Base-by-base conservation (phyloP, 805 yeast species). In the Monosporozyma siamensis region DNA sequence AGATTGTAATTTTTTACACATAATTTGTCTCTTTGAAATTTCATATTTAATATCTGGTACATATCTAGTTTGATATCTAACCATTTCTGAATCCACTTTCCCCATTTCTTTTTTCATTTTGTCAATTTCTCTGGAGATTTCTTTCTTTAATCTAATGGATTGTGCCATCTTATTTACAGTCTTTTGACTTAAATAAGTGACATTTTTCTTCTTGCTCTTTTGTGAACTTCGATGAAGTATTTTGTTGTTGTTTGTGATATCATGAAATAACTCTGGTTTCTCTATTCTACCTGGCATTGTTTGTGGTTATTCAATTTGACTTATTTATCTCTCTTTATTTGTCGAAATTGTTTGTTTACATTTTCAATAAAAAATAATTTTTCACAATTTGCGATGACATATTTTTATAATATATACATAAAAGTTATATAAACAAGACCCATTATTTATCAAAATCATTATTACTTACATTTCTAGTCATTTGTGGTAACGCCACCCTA, bases 401-500 rank as follows among this genome's bases (percentile, higher is more conserved):
- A 10, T 25, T 10, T 25, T 25, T 25, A 25, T n/a, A 25, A 25
- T 10, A 25, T 10, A 9, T 4, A n/a, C 4, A 29, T 14, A 29
- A 29, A 14, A 29, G 2, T n/a, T n/a, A n/a, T 25, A 25, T 25
- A 25, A 4, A 3, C 10, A 25, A 25, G 29, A 11, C 29, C 29
- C n/a, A 15, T 15, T 29, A 15, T 35, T 29, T 34, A 30, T 36
- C 39, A 29, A 90, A 87, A 57, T 90, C 97, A 47, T 77, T 77
- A 17, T 76, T 69, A 58, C 85, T 95, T 53, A 90, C 73, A 64
- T 92, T 92, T 54, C 98, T 73, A 7, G 98, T 92, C 96, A 92
- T 86, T 12, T 96, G 90, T 15, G 98, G 98, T 49, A 92, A 71
- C 0, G 97, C 97, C 4, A 92, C 94, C 54, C 97, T 74, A 29